Conservation (phyloP, 176 grass and related monocot species). For the Carex myosuroides region DNA sequence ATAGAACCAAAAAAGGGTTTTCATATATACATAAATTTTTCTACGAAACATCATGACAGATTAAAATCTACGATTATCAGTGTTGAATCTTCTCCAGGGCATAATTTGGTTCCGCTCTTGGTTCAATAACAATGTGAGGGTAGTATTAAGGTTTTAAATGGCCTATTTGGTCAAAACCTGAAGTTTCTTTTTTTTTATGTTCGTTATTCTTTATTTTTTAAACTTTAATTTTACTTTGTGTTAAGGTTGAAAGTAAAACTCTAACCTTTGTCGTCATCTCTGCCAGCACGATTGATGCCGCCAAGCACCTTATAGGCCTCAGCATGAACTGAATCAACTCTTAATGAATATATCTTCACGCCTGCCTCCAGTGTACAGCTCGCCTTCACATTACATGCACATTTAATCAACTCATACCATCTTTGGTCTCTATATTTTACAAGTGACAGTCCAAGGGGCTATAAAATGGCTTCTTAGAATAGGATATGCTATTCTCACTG, state of each 20-base stretch:
- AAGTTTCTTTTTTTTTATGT: background rate
- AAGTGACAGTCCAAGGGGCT: background rate
- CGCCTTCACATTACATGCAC: conserved; percentile 39
- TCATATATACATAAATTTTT: background rate
- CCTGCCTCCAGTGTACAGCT: conserved; percentile 94
- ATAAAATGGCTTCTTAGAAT: background rate
- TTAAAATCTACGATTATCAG: background rate
- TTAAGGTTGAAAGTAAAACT: background rate
- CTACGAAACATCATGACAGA: background rate
- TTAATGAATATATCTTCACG: conserved; percentile 88
- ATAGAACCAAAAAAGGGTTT: background rate
- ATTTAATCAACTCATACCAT: background rate
- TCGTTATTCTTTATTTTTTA: background rate
- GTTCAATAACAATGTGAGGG: background rate
- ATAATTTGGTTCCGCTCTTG: background rate
- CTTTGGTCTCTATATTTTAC: background rate
- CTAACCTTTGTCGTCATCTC: conserved; percentile 63
- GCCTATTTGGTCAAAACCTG: background rate
- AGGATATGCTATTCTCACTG: background rate
- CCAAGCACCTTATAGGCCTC: conserved; percentile 95
- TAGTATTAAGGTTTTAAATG: background rate
- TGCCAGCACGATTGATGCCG: conserved; percentile 83
- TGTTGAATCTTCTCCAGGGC: background rate
- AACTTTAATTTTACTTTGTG: background rate
- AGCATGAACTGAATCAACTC: conserved; percentile 87